A percentile compares a stretch with the other conserved stretches of the same genome.
Conservation (phyloP, 441 rosid genomes). For the Raphanus hybrid region DNA sequence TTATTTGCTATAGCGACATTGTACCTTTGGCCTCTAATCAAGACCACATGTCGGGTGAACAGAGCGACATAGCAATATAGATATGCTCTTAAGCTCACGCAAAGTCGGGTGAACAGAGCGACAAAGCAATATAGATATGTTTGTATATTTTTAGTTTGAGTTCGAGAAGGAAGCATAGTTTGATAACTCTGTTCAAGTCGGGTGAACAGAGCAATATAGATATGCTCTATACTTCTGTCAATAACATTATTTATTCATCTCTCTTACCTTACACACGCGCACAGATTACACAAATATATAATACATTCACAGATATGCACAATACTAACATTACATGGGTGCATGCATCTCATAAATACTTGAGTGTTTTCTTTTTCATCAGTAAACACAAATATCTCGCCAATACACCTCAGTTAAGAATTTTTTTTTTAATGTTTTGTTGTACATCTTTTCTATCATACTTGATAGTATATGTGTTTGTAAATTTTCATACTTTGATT, state of each 20-base stretch:
- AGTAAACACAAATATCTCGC: neutral
- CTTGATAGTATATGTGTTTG: neutral
- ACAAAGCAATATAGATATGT: too few relatives aligned
- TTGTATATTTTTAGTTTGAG: too few relatives aligned
- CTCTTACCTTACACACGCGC: neutral
- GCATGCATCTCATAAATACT: neutral
- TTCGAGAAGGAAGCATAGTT: too few relatives aligned
- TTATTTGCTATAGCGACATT: too few relatives aligned
- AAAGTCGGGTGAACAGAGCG: too few relatives aligned
- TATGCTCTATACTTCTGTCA: constrained; percentile 86
- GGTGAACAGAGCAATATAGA: too few relatives aligned
- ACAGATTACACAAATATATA: neutral
- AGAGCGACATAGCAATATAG: too few relatives aligned
- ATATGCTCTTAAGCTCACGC: too few relatives aligned
- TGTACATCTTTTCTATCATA: neutral
- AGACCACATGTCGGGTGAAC: too few relatives aligned
- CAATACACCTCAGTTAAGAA: neutral
- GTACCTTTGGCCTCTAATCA: too few relatives aligned
- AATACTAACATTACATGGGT: neutral
- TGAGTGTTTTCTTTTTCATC: neutral
- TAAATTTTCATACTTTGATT: neutral
- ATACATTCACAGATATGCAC: neutral
- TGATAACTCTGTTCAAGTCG: too few relatives aligned
- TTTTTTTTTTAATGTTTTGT: neutral
- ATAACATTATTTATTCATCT: constrained; percentile 48